Base-by-base conservation (phyloP, 2,329 filamentous ascomycete genomes). In the Cladosporium sp. region DNA sequence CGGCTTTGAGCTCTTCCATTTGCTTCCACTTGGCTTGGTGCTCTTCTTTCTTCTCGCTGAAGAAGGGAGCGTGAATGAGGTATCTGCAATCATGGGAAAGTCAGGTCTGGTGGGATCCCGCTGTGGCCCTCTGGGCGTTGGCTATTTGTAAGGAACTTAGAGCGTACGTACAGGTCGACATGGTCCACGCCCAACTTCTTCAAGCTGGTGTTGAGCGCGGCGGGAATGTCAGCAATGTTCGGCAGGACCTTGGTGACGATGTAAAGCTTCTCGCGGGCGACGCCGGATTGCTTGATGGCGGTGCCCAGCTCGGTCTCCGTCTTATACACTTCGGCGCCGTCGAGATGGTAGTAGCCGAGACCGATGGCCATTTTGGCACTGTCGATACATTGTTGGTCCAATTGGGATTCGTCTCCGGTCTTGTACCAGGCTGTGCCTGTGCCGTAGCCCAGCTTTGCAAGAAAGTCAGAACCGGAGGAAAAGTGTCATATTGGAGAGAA, bases 301-400 rank as follows among this genome's bases (percentile, higher is more conserved):
- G 68, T 71, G 10, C 78, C 78, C 15, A 80, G 73, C 64, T 80
- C 78, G 3, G 72, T 69, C 64, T 80, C 78, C 2, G 77, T 80
- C 62, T 79, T 78, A 71, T 80, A 80, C 59, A 78, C 74, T 76
- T 92, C 85, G 19, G 89, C 89, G 42, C 88, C 84, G 70, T 93
- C 89, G 3, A 92, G 78, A 67, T 92, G 88, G 58, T 80, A 79
- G 71, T 86, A 91, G 22, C 87, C 88, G n/a, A 83, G 72, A 56
- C 82, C 80, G 65, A 91, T 86, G 32, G 89, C 88, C 62, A 75
- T 79, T 57, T 87, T 81, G 44, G 80, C 75, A 0, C 75, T 72
- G 52, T 85, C 81, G 13, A 86, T 76, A 50, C 80, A 74, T 4
- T 78, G 76, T 57, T 84, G 74, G 62, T 90, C 84, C 40, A 86